Evolutionary conservation across 495 filamentous ascomycete species (phyloP).

Genomic region (Penicillium antarcticum): DNA sequence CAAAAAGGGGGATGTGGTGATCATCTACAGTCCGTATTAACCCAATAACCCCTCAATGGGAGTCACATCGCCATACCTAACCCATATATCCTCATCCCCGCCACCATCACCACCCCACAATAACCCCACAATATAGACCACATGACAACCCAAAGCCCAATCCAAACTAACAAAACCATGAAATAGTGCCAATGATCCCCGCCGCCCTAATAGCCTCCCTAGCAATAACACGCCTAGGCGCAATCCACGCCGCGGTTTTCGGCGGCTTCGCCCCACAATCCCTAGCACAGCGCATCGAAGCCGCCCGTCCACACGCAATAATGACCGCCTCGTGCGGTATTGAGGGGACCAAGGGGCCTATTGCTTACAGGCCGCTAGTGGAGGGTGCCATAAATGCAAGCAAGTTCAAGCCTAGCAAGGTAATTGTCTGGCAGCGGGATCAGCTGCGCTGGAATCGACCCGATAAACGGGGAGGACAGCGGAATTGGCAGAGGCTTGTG

Average conservation of each 20-base stretch:
- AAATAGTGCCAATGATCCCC: slow-evolving; percentile 90
- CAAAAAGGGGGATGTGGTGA: slow-evolving; percentile 81
- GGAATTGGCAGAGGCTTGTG: slow-evolving; percentile 76
- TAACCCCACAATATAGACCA: neutral
- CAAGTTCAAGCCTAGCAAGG: slow-evolving; percentile 59
- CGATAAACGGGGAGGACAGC: slow-evolving; percentile 60
- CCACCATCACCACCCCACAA: neutral
- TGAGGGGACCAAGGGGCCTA: slow-evolving; percentile 75
- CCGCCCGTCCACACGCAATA: slow-evolving; percentile 68
- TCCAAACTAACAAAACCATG: neutral
- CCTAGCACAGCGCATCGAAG: slow-evolving; percentile 85
- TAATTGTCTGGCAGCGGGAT: slow-evolving; percentile 77
- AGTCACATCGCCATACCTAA: no score
- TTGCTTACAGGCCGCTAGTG: slow-evolving; percentile 68
- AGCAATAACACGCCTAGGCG: slow-evolving; percentile 76
- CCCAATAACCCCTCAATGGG: neutral
- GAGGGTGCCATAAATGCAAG: slow-evolving; percentile 61
- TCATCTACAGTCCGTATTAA: slow-evolving; percentile 75
- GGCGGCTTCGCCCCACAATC: slow-evolving; percentile 82
- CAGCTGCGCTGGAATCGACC: slow-evolving; percentile 70
- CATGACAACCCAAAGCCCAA: no score
- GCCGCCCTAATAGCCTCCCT: slow-evolving; percentile 81
- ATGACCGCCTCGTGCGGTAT: slow-evolving; percentile 92
- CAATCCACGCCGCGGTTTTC: slow-evolving; percentile 89
- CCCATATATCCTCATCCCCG: no score